Base-by-base conservation (phyloP, 2,329 filamentous ascomycete species). In the Trichoderma hamatum region DNA sequence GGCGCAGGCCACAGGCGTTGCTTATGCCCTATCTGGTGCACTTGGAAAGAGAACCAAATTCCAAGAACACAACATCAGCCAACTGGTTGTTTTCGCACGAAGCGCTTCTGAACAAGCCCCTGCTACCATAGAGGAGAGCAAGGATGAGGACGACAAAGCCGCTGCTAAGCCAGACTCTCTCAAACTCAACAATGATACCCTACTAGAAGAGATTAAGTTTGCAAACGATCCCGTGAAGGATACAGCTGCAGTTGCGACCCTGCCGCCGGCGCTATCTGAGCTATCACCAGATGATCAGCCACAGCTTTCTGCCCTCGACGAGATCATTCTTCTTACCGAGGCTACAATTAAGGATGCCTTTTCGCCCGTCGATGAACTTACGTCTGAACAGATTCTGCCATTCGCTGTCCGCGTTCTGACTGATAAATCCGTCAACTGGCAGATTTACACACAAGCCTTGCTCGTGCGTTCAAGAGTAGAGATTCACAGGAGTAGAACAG, bases 381-480 rank as follows among this genome's bases (percentile, higher is more conserved):
- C 94, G 0, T 87, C 94, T n/a, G 94, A 98, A 80, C 93, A 98
- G 77, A 95, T 97, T 5, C 81, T 97, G 1, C 96, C 96, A 0
- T 99, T 95, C 77, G 96, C 96, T 0, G 91, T 90, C 1, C 89
- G 96, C 51, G 96, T 98, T 0, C 85, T 99, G 1, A 88, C 92
- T 10, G 94, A 96, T 70, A 94, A 95, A 73, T 92, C 92, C 56
- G 95, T 93, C 0, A 99, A 98, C 79, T 99, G 96, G 96, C 96
- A 98, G 78, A 90, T 97, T 39, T 98, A 98, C 77, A 97, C 96
- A 0, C 94, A 98, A 77, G 96, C 94, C 0, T 84, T 99, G 10
- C 84, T 99, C 0, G 92, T 98, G 1, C 88, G 96, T 55, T 97
- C 93, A 70, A 87, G 96, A 19, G 95, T 98, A 67, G 96, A 99